These are phyloP conservation scores for Phyllostachys edulis DNA, from an alignment of 176 grass and related monocot species.

Conservation along the genomic window DNA sequence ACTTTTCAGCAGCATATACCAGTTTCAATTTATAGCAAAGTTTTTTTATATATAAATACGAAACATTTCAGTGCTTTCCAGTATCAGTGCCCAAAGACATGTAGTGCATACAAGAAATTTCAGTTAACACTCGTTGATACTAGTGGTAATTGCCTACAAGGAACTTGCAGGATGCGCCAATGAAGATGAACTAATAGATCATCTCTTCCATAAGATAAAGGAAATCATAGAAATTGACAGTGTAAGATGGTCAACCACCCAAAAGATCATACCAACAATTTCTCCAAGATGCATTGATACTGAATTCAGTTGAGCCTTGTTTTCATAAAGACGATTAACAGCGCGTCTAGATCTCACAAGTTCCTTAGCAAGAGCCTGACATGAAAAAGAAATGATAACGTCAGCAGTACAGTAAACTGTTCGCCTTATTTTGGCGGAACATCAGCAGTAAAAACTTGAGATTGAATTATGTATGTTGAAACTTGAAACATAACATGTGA, in stretches of 20 bases:
- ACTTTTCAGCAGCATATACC: not conserved
- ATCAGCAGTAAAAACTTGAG: not conserved
- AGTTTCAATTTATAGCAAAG: not conserved
- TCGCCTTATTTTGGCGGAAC: not conserved
- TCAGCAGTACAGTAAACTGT: not conserved
- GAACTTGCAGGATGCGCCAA: not conserved
- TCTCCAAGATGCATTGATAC: constrained; percentile 97
- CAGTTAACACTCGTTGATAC: not conserved
- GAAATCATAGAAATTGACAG: not conserved
- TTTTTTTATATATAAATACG: not conserved
- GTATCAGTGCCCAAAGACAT: not conserved
- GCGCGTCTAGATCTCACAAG: constrained; percentile 76
- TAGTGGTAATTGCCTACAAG: not conserved
- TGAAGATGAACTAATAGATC: constrained; percentile 10
- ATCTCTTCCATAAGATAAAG: not conserved
- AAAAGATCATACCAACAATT: constrained; percentile 65
- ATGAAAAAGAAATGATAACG: not conserved
- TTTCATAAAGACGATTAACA: constrained; percentile 94
- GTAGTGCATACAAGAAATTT: constrained; percentile 2
- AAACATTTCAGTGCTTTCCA: not conserved
- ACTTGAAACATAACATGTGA: not conserved
- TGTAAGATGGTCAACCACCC: not conserved
- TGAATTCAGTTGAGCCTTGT: constrained; percentile 95
- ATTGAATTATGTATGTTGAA: not conserved
- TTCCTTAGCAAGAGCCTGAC: constrained; percentile 90